Evolutionary conservation across 163 green algal genomes (phyloP).

Genomic region (Chloroidium sp.): DNA sequence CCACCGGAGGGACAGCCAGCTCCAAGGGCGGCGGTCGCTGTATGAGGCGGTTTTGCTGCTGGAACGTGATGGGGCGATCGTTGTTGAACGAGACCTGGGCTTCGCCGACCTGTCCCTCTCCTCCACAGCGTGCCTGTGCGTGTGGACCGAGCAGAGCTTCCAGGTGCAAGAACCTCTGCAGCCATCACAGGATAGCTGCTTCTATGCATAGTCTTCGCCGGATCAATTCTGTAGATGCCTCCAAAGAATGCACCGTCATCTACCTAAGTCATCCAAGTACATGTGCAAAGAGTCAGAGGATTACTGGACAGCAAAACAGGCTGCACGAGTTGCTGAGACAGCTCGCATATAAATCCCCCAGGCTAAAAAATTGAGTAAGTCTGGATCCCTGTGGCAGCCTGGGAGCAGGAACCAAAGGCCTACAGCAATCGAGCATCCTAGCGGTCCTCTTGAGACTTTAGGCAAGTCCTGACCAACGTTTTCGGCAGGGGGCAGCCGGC

Average conservation of each 20-base stretch:
- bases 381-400: not conserved
- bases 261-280: too few relatives aligned
- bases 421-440: too few relatives aligned
- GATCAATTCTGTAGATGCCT: not conserved
- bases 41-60: slow-evolving; percentile 28
- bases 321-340: too few relatives aligned
- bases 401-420: too few relatives aligned
- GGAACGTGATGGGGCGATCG: slow-evolving; percentile 17
- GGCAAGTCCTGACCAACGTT: too few relatives aligned
- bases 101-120: slow-evolving; percentile 26
- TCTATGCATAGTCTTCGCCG: not conserved
- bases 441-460: too few relatives aligned
- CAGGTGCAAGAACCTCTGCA: not conserved
- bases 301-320: too few relatives aligned
- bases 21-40: slow-evolving; percentile 12
- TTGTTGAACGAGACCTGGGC: slow-evolving; percentile 25
- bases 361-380: not conserved
- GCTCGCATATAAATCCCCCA: not conserved
- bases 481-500: not conserved
- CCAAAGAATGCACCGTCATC: too few relatives aligned
- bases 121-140: slow-evolving; percentile 13
- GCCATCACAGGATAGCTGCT: not conserved
- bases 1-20: slow-evolving; percentile 3
- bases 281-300: too few relatives aligned
- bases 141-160: slow-evolving; percentile 18